A percentile compares a stretch with the other conserved stretches of the same genome.
Conservation (phyloP, 2,329 filamentous ascomycete species). For the Clathrospora elynae region DNA sequence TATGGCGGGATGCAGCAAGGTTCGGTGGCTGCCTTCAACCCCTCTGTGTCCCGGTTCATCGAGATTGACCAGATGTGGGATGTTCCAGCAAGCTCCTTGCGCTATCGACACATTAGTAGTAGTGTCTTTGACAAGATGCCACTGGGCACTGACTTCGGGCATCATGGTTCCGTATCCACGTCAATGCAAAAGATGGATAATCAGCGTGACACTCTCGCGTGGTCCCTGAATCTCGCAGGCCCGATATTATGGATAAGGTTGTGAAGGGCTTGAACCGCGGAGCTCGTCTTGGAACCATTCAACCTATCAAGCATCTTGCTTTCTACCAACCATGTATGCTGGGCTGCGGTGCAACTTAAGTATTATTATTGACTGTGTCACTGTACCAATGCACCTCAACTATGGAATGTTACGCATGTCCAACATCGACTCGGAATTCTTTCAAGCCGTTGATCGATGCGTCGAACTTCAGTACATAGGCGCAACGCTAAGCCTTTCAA, state of each 20-base stretch:
- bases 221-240: slow-evolving; percentile 41
- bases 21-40: slow-evolving; percentile 5
- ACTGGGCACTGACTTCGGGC: slow-evolving; percentile 27
- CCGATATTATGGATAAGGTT: slow-evolving; percentile 45
- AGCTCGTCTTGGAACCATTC: slow-evolving; percentile 23
- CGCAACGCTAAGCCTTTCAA: slow-evolving; percentile 17
- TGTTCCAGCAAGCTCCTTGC: slow-evolving; percentile 18
- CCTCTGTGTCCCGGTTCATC: slow-evolving; percentile 10
- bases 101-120: slow-evolving; percentile 10
- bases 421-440: slow-evolving; percentile 12
- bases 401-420: slow-evolving; percentile 33
- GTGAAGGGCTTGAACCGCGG: slow-evolving; percentile 35
- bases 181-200: slow-evolving; percentile 21
- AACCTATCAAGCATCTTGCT: slow-evolving; percentile 13
- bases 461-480: not conserved
- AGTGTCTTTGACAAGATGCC: slow-evolving; percentile 18
- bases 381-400: slow-evolving; percentile 26
- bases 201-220: slow-evolving; percentile 27
- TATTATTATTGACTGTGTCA: slow-evolving; percentile 36
- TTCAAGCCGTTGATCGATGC: slow-evolving; percentile 11
- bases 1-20: slow-evolving; percentile 6
- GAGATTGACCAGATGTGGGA: slow-evolving; percentile 10
- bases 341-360: slow-evolving; percentile 29
- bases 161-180: slow-evolving; percentile 30
- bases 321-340: slow-evolving; percentile 13